phyloP scores from a whole-genome alignment of 257 asterid genomes.

The Solanum dulcamara region DNA sequence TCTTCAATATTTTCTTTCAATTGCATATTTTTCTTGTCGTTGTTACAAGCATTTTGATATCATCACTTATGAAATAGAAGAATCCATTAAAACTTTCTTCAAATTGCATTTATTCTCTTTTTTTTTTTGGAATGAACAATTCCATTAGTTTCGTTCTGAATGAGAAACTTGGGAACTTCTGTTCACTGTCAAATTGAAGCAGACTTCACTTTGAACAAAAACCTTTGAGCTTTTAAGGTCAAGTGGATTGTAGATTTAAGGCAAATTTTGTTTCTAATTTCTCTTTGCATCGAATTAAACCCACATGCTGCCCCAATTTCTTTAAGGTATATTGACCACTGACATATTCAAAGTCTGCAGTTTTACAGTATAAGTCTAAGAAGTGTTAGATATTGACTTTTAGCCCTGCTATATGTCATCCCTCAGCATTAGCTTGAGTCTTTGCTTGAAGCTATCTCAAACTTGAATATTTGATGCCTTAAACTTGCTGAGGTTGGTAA shows the following conservation, averaged over 20 bases:
- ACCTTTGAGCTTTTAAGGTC: not conserved
- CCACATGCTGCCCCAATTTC: not conserved
- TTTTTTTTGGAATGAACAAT: not conserved
- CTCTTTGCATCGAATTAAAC: not conserved
- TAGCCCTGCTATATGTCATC: not conserved
- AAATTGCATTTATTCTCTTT: not conserved
- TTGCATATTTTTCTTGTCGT: not conserved
- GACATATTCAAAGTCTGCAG: not conserved
- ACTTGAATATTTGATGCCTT: not conserved
- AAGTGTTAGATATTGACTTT: not conserved
- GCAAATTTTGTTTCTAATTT: not conserved
- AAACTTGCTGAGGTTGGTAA: not conserved
- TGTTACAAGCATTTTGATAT: not conserved
- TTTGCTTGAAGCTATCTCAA: not conserved
- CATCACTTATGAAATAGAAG: not conserved
- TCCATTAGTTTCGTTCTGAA: not conserved
- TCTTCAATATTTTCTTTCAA: not conserved
- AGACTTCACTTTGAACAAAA: not conserved
- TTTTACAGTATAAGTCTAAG: not conserved
- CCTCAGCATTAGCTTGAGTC: not conserved
- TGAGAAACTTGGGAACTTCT: not conserved
- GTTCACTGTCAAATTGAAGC: not conserved
- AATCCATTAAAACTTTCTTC: not conserved
- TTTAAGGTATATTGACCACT: not conserved
- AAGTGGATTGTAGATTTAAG: not conserved